phyloP scores from a whole-genome alignment of 257 asterid species.

The Nicotiana tabacum region DNA sequence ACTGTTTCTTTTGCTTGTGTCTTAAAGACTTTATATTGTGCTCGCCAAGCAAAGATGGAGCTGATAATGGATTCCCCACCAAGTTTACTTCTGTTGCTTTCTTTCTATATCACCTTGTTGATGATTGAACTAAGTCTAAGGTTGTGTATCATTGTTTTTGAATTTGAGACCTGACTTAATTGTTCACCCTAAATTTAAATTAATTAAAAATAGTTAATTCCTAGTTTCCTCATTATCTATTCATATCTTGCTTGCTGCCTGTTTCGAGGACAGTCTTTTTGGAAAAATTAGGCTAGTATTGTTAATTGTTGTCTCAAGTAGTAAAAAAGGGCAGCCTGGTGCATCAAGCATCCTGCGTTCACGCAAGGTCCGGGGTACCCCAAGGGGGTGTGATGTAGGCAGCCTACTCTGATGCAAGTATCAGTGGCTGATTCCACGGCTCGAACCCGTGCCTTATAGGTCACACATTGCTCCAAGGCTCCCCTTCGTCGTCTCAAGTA shows the following conservation, averaged over 20 bases:
- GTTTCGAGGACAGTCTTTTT: background rate
- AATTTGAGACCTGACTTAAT: background rate
- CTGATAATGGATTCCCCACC: background rate
- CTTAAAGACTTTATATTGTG: background rate
- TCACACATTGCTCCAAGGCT: no score
- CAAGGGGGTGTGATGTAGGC: no score
- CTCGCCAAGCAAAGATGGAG: background rate
- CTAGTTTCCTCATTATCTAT: background rate
- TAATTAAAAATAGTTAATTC: background rate
- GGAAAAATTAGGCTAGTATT: background rate
- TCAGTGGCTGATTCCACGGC: no score
- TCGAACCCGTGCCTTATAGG: no score
- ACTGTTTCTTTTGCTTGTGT: background rate
- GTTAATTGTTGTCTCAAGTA: background rate
- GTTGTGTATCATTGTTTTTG: background rate
- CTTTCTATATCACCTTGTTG: background rate
- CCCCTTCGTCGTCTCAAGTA: background rate
- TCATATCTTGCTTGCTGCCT: background rate
- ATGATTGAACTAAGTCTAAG: background rate
- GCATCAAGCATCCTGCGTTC: no score
- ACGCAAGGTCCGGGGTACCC: no score
- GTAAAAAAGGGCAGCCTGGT: background rate
- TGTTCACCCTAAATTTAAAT: background rate
- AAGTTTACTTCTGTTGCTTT: background rate
- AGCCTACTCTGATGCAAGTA: no score